A percentile compares a stretch with the other conserved stretches of the same genome.
Conservation (phyloP, 1,284 basidiomycete genomes). For the Sutorius eximius region DNA sequence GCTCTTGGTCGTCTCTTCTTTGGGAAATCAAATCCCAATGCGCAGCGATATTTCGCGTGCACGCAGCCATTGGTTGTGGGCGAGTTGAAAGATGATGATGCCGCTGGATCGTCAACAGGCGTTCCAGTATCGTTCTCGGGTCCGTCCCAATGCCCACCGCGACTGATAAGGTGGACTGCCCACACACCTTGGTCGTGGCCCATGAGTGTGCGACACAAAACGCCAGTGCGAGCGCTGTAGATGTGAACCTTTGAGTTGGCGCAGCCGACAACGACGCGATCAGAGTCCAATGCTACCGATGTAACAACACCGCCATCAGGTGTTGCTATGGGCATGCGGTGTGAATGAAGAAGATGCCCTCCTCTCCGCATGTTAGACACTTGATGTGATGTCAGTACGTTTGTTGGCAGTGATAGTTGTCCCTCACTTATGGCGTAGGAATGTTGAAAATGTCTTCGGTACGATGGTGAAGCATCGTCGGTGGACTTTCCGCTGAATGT, state of each 20-base stretch:
- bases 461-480: slow-evolving; percentile 45
- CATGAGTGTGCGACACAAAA: slow-evolving; percentile 73
- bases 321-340: slow-evolving; percentile 57
- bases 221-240: slow-evolving; percentile 81
- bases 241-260: slow-evolving; percentile 88
- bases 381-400: slow-evolving; percentile 29
- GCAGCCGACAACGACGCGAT: slow-evolving; percentile 89
- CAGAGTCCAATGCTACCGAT: slow-evolving; percentile 80
- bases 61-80: slow-evolving; percentile 26
- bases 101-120: slow-evolving; percentile 4
- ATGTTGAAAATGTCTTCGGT: slow-evolving; percentile 72
- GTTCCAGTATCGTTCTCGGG: slow-evolving; percentile 18
- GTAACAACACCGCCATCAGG: slow-evolving; percentile 80
- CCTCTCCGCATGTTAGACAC: slow-evolving; percentile 87
- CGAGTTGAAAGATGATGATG: background rate
- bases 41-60: slow-evolving; percentile 30
- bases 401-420: background rate
- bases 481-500: slow-evolving; percentile 17
- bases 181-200: slow-evolving; percentile 93
- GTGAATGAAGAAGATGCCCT: slow-evolving; percentile 73
- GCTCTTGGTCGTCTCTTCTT: slow-evolving; percentile 16
- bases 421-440: slow-evolving; percentile 73
- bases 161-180: slow-evolving; percentile 78
- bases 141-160: slow-evolving; percentile 42
- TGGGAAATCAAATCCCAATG: slow-evolving; percentile 29